Evolutionary conservation across 495 filamentous ascomycete genomes (phyloP), one percentile per base, ranked within the genome.

Genomic region (Viridothelium virens): DNA sequence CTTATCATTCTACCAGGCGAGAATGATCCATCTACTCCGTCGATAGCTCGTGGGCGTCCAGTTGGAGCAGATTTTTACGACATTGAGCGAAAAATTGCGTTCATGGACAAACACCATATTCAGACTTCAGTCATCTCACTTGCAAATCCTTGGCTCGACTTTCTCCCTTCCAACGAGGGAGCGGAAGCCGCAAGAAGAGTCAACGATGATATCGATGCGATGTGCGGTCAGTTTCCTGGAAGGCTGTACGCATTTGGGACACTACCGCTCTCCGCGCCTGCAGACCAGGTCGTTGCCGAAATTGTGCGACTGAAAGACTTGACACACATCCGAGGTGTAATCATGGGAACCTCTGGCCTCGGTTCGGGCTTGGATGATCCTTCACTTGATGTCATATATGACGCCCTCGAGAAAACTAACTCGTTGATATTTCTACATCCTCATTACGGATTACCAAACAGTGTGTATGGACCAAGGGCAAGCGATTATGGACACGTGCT

Each of bases 81-180:
- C 61, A 85, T 91, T 65, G 74, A 77, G 3, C 79, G 87, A 65
- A 96, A 96, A 64, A 80, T 96, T 4, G 76, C 81, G 25, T 97
- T 97, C 77, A 97, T 97, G 93, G 81, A 89, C 71, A 82, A 77
- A 6, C 93, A 97, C 73, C 74, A 76, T 34, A 96, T 97, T 71
- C 83, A 88, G 72, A 86, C 85, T 64, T 95, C 90, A 18, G 87
- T 96, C 9, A 85, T 97, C 73, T 92, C 89, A 0, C 87, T 96
- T 53, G 93, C 93, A 33, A 97, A 97, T 74, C 93, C 93, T 1
- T 97, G 93, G 93, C 84, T 97, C 1, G 93, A 96, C 75, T 96
- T 96, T 73, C 79, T 96, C 0, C 78, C 83, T 0, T 70, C 86
- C 0, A 69, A 76, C 31, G 84, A 88, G 66, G 89, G 89, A 2